These are phyloP conservation scores for Hortaea werneckii DNA, from an alignment of 2,329 filamentous ascomycete genomes.

Conservation along the genomic window DNA sequence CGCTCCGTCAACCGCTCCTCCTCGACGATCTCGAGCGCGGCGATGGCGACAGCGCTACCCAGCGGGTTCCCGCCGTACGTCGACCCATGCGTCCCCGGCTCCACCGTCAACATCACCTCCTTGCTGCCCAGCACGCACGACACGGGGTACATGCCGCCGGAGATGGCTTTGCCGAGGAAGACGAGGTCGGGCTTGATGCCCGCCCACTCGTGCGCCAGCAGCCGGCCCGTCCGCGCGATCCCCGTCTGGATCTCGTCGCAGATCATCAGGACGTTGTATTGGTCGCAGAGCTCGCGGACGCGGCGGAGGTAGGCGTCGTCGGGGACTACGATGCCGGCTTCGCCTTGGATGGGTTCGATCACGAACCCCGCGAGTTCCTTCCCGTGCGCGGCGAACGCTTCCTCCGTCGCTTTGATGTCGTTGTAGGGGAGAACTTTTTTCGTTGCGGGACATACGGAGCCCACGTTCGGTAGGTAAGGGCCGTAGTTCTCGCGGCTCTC, in stretches of 20 bases:
- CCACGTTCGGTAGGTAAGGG: slow-evolving; percentile 83
- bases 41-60: slow-evolving; percentile 89
- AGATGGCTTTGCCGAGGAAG: slow-evolving; percentile 93
- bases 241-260: slow-evolving; percentile 98
- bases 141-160: slow-evolving; percentile 98
- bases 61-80: slow-evolving; percentile 98
- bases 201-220: slow-evolving; percentile 91
- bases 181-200: slow-evolving; percentile 93
- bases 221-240: slow-evolving; percentile 85
- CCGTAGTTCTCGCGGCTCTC: slow-evolving; percentile 97
- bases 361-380: slow-evolving; percentile 84
- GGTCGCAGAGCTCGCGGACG: slow-evolving; percentile 77
- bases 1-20: slow-evolving; percentile 81
- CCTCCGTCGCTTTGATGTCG: slow-evolving; percentile 69
- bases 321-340: slow-evolving; percentile 92
- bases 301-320: slow-evolving; percentile 76
- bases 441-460: slow-evolving; percentile 65
- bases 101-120: slow-evolving; percentile 90
- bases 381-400: slow-evolving; percentile 68
- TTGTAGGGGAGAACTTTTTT: slow-evolving; percentile 75
- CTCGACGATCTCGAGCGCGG: slow-evolving; percentile 83
- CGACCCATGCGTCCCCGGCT: slow-evolving; percentile 92
- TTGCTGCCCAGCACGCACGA: slow-evolving; percentile 79
- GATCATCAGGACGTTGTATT: slow-evolving; percentile 92
- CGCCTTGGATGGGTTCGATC: slow-evolving; percentile 93